Evolutionary conservation across 805 yeast species (phyloP).

Genomic region (Saturnispora gosingensis): DNA sequence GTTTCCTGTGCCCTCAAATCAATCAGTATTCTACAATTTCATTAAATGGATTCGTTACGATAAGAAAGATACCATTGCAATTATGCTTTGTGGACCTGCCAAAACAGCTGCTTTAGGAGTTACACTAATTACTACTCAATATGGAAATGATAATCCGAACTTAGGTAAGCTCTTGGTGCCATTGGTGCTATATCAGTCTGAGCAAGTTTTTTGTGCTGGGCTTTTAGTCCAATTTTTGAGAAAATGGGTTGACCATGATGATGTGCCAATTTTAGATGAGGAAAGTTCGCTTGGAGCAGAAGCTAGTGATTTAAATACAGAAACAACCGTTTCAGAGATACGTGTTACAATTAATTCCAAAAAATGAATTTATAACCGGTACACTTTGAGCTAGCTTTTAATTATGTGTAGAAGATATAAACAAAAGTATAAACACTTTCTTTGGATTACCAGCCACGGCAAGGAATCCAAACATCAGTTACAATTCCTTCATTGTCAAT

Average conservation of each 20-base stretch:
- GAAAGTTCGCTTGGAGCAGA: background rate
- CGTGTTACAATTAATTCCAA: background rate
- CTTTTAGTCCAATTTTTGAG: constrained; percentile 1
- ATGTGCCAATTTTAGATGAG: background rate
- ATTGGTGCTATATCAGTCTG: constrained; percentile 74
- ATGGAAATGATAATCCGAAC: constrained; percentile 50
- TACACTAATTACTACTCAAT: constrained; percentile 51
- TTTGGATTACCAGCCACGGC: constrained; percentile 23
- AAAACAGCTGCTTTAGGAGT: constrained; percentile 91
- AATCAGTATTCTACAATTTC: constrained; percentile 36
- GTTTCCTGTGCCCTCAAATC: constrained; percentile 48
- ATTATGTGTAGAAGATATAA: background rate
- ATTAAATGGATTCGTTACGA: constrained; percentile 45
- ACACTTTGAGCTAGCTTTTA: background rate
- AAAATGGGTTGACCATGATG: constrained; percentile 3
- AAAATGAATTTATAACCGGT: background rate
- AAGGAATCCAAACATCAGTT: constrained; percentile 18
- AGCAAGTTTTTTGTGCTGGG: constrained; percentile 77
- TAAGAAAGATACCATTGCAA: constrained; percentile 61
- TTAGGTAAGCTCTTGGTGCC: constrained; percentile 72
- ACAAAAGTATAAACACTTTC: background rate
- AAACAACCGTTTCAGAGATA: no score
- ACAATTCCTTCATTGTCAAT: constrained; percentile 36
- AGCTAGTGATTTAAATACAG: background rate
- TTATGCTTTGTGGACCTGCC: constrained; percentile 85